A percentile compares a stretch with the other conserved stretches of the same genome.
Evolutionary conservation across 208 protist genomes (phyloP).

Genomic region (Borovskyia barvae): DNA sequence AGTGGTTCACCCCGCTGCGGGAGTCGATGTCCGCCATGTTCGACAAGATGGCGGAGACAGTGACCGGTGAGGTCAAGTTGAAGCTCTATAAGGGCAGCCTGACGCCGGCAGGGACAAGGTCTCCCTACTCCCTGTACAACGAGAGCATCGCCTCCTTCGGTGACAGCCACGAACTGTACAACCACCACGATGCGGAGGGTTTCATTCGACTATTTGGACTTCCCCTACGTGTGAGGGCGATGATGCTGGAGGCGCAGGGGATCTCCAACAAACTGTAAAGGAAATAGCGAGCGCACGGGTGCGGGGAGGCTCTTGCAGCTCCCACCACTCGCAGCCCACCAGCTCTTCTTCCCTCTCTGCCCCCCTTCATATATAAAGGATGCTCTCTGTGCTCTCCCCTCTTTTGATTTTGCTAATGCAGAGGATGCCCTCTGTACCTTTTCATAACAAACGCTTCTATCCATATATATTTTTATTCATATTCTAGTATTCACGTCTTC

Average conservation of each 20-base stretch:
- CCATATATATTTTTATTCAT: background rate
- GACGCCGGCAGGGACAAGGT: constrained; percentile 11
- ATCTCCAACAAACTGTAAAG: constrained; percentile 1
- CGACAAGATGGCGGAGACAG: constrained; percentile 25
- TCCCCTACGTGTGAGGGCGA: constrained; percentile 15
- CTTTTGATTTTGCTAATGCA: too few relatives aligned
- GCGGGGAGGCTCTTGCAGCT: background rate
- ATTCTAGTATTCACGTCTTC: background rate
- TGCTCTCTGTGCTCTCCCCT: too few relatives aligned
- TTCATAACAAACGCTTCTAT: background rate
- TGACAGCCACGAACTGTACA: constrained; percentile 26
- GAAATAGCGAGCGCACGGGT: too few relatives aligned
- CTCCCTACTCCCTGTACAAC: constrained; percentile 29
- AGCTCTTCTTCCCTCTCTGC: background rate
- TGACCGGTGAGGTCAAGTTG: constrained; percentile 30
- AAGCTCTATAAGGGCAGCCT: constrained; percentile 34
- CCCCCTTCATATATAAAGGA: too few relatives aligned
- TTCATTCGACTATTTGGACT: constrained; percentile 32
- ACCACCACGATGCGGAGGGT: constrained; percentile 31
- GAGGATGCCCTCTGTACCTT: too few relatives aligned
- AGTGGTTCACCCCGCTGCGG: constrained; percentile 27
- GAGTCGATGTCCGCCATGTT: constrained; percentile 26
- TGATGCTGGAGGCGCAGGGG: background rate
- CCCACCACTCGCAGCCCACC: background rate
- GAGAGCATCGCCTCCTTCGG: constrained; percentile 31